Evolutionary conservation across 2,329 filamentous ascomycete species (phyloP).

Genomic region (Fusarium sp.): DNA sequence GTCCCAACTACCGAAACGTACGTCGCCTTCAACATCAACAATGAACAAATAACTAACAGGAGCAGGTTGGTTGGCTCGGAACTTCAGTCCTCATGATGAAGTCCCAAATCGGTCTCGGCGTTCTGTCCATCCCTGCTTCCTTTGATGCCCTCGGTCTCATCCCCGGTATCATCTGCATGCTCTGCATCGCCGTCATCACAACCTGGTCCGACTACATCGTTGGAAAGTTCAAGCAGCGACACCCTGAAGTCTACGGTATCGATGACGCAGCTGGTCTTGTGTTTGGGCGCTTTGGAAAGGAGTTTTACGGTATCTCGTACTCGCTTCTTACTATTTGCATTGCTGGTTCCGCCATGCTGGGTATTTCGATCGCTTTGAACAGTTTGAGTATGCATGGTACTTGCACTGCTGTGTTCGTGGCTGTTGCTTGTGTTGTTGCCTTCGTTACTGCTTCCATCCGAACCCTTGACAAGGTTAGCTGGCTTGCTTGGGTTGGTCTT

Average conservation of each 20-base stretch:
- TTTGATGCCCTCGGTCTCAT: conserved; percentile 62
- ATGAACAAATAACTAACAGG: conserved; percentile 2
- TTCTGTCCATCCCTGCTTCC: conserved; percentile 61
- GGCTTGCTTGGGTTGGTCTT: conserved; percentile 50
- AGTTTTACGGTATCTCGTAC: conserved; percentile 55
- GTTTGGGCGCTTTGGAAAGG: conserved; percentile 60
- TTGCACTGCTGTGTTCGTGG: conserved; percentile 57
- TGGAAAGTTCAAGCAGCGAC: conserved; percentile 64
- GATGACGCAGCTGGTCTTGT: conserved; percentile 64
- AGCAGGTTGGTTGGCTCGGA: conserved; percentile 59
- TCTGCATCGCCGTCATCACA: conserved; percentile 57
- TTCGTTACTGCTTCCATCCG: conserved; percentile 51
- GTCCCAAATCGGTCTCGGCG: conserved; percentile 59
- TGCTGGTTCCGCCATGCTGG: conserved; percentile 39
- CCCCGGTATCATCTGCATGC: conserved; percentile 60
- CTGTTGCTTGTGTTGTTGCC: conserved; percentile 49
- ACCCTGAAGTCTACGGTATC: conserved; percentile 65
- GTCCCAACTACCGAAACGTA: conserved; percentile 51
- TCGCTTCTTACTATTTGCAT: conserved; percentile 51
- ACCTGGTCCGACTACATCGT: conserved; percentile 64
- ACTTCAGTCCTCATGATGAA: conserved; percentile 63
- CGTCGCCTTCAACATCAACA: neutral
- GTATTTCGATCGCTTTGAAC: conserved; percentile 57
- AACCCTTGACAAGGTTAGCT: conserved; percentile 50
- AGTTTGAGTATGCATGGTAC: conserved; percentile 54